phyloP scores from a whole-genome alignment of 257 asterid species.

The Rauvolfia tetraphylla region DNA sequence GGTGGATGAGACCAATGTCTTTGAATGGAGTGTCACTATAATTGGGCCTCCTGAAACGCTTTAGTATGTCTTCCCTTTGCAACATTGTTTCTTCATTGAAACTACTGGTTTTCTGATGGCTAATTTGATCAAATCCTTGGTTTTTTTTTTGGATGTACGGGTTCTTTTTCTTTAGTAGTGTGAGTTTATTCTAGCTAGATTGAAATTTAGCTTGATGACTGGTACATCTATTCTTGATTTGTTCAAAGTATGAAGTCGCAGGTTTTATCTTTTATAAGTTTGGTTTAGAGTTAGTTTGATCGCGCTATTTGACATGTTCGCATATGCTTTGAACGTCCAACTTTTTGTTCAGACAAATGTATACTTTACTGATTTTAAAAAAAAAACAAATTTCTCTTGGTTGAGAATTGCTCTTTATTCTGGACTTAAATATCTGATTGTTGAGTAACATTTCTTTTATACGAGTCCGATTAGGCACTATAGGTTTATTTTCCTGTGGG shows the following conservation, averaged over 20 bases:
- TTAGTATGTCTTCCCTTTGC: conserved; percentile 11
- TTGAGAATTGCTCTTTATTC: neutral
- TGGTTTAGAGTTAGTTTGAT: neutral
- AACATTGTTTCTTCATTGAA: conserved; percentile 7
- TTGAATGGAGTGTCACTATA: conserved; percentile 83
- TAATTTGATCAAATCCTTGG: neutral
- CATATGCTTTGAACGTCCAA: neutral
- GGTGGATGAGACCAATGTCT: conserved; percentile 59
- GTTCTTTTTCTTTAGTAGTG: neutral
- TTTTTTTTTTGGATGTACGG: neutral
- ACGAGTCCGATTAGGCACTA: neutral
- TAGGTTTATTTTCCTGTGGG: neutral
- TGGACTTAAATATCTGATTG: neutral
- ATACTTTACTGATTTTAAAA: neutral
- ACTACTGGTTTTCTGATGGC: neutral
- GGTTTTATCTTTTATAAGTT: neutral
- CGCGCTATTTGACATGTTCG: neutral
- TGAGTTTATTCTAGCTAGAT: neutral
- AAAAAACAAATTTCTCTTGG: neutral
- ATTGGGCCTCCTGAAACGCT: conserved; percentile 81
- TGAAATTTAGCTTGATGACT: neutral
- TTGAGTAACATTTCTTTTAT: neutral
- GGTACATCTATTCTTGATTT: neutral
- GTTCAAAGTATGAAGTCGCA: neutral
- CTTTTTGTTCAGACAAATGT: neutral